phyloP scores from a whole-genome alignment of 208 protist species.

The Crithidia sp. region DNA sequence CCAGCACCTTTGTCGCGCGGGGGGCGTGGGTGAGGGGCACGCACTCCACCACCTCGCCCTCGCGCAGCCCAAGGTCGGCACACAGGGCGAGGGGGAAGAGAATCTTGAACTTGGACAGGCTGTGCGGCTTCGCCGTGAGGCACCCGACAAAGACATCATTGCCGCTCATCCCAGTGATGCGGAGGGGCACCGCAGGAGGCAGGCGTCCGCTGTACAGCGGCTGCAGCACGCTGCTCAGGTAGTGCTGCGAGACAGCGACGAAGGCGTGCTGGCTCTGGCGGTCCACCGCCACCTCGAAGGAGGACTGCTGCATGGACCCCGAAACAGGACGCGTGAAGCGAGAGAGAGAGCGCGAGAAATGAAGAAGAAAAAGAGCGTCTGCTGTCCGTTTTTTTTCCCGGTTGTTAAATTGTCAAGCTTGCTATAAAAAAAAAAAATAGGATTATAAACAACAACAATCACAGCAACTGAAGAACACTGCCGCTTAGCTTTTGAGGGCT shows the following conservation, averaged over 20 bases:
- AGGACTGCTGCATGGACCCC: conserved; percentile 30
- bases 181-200: conserved; percentile 62
- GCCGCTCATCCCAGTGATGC: conserved; percentile 50
- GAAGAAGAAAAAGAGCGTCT: too few species aligned
- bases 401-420: neutral
- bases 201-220: conserved; percentile 54
- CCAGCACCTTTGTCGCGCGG: conserved; percentile 75
- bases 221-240: conserved; percentile 44
- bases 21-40: conserved; percentile 43
- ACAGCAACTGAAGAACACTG: too few species aligned
- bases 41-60: conserved; percentile 67
- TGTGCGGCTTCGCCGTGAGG: conserved; percentile 56
- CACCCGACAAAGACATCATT: conserved; percentile 71
- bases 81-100: conserved; percentile 60
- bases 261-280: conserved; percentile 66
- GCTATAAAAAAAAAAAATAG: conserved; percentile 1
- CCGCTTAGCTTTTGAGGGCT: too few species aligned
- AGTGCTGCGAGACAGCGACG: conserved; percentile 62
- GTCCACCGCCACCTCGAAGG: conserved; percentile 69
- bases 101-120: conserved; percentile 56
- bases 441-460: too few species aligned
- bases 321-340: neutral
- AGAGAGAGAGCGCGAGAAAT: too few species aligned
- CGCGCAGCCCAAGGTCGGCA: conserved; percentile 52
- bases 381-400: neutral